Conservation (phyloP, 345 rosid species). For the Eucalyptus cloeziana region DNA sequence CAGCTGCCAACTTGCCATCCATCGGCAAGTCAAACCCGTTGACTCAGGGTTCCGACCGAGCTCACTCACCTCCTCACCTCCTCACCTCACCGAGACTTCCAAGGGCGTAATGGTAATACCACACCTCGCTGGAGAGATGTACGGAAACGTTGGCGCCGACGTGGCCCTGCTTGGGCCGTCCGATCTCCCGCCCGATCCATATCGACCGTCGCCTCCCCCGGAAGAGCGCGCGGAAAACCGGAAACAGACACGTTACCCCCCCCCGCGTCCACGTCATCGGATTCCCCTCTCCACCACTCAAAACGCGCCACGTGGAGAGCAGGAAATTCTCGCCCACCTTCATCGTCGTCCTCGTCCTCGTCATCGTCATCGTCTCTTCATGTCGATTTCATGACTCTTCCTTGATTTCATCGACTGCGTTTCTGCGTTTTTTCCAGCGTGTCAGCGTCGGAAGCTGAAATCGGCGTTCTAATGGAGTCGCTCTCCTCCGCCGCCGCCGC, state of each 20-base stretch:
- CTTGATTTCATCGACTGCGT: neutral
- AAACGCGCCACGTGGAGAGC: neutral
- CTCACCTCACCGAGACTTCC: neutral
- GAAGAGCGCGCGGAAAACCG: conserved; percentile 16
- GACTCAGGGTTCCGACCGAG: neutral
- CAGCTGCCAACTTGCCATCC: neutral
- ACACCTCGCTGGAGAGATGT: accelerated
- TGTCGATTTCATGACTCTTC: neutral
- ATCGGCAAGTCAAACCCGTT: neutral
- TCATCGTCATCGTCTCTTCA: neutral
- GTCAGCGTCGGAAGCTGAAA: neutral
- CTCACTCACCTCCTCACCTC: neutral
- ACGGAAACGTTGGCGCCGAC: neutral
- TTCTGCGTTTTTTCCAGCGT: neutral
- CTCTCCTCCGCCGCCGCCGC: neutral
- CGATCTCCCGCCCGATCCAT: neutral
- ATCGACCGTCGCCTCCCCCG: neutral
- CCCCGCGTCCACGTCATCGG: neutral
- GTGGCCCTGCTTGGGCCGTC: neutral
- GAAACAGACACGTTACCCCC: neutral
- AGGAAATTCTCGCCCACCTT: neutral
- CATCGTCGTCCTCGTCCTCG: neutral
- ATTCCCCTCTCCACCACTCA: neutral
- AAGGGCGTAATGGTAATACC: neutral
- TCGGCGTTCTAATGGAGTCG: neutral